Percentiles rank a stretch among this genome's conserved stretches.
Evolutionary conservation across 495 filamentous ascomycete genomes (phyloP).

Genomic region (Sordaria brevicollis): DNA sequence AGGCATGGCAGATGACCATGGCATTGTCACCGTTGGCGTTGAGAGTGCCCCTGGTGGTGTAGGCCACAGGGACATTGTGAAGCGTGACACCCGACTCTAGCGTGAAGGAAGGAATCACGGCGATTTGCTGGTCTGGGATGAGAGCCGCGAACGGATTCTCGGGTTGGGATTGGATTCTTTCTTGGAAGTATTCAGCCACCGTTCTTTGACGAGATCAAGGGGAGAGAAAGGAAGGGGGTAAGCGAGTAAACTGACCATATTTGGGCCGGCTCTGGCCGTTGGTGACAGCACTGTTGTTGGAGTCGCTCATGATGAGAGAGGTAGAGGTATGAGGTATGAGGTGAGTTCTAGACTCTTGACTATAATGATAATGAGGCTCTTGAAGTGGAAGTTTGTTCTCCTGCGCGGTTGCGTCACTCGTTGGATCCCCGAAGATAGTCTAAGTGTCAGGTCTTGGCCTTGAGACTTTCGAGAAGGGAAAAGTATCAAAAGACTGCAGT

Average conservation of each 20-base stretch:
- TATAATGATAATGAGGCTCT: background rate
- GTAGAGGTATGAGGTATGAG: too few species aligned
- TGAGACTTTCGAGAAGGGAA: background rate
- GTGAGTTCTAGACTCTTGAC: background rate
- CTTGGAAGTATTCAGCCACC: constrained; percentile 49
- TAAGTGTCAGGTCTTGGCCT: background rate
- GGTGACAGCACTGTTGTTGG: background rate
- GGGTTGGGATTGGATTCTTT: constrained; percentile 54
- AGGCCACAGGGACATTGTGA: constrained; percentile 83
- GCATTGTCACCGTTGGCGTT: constrained; percentile 73
- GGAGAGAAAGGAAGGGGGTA: background rate
- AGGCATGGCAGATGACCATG: constrained; percentile 93
- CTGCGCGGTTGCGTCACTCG: background rate
- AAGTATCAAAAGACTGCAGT: background rate
- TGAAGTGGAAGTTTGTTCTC: background rate
- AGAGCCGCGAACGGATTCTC: constrained; percentile 86
- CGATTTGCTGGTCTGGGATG: constrained; percentile 78
- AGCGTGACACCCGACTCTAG: constrained; percentile 88
- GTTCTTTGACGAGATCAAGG: constrained; percentile 10
- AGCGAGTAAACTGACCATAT: constrained; percentile 30
- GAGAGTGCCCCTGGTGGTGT: constrained; percentile 74
- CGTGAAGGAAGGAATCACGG: constrained; percentile 77
- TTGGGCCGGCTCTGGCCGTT: constrained; percentile 11
- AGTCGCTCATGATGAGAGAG: constrained; percentile 8
- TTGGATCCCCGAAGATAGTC: background rate